These are phyloP conservation scores for Capsicum pubescens DNA, from an alignment of 257 asterid genomes.

Conservation along the genomic window DNA sequence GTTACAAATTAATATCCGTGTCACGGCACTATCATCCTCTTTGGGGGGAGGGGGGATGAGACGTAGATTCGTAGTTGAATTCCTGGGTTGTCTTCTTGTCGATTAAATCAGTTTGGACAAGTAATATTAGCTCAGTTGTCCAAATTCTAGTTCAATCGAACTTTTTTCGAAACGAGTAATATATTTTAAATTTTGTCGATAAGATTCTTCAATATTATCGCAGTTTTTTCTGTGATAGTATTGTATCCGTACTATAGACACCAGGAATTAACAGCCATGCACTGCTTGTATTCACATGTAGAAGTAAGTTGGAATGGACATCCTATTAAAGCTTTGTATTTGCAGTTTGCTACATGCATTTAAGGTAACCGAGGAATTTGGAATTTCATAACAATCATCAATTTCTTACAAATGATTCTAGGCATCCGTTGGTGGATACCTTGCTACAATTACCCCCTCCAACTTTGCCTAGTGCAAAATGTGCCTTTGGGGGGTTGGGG, in stretches of 20 bases:
- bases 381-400: not conserved
- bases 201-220: not conserved
- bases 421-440: not conserved
- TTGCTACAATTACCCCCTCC: not conserved
- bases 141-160: not conserved
- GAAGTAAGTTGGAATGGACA: not conserved
- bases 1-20: not conserved
- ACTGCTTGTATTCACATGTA: not conserved
- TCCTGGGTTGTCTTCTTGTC: not conserved
- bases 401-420: not conserved
- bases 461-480: not conserved
- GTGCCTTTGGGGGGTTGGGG: not conserved
- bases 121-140: not conserved
- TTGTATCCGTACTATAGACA: not conserved
- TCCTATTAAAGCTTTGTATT: not conserved
- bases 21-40: not conserved
- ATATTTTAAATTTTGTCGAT: not conserved
- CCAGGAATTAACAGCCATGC: not conserved
- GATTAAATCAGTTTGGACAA: not conserved
- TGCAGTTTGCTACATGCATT: not conserved
- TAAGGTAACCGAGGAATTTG: not conserved
- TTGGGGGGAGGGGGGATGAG: not conserved
- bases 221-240: not conserved
- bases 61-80: not conserved
- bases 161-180: not conserved